These are phyloP conservation scores for Drechslerella coelobrocha DNA, from an alignment of 2,329 filamentous ascomycete species.

Conservation along the genomic window DNA sequence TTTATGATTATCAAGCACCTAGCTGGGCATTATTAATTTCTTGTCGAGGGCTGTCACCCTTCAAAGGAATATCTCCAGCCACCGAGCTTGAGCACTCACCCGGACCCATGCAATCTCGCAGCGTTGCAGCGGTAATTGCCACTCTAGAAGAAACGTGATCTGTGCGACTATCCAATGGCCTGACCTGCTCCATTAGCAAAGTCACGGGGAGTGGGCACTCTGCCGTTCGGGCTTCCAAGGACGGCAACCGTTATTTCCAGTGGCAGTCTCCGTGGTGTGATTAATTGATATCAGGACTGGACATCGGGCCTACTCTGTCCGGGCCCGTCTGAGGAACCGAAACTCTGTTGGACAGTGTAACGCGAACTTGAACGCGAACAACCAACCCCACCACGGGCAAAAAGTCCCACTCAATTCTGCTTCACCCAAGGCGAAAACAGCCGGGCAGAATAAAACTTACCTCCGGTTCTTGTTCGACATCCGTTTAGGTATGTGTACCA, in stretches of 20 bases:
- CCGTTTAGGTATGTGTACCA: conserved; percentile 1
- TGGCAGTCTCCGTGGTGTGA: too few species aligned
- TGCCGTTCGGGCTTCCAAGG: conserved; percentile 15
- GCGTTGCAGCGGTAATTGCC: background rate
- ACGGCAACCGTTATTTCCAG: conserved; percentile 5
- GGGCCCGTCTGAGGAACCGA: too few species aligned
- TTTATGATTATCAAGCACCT: background rate
- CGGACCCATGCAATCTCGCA: background rate
- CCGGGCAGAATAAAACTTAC: too few species aligned
- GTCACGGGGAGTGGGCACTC: background rate
- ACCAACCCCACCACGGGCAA: too few species aligned
- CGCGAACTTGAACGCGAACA: too few species aligned
- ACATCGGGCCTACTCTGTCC: too few species aligned
- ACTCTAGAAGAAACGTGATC: conserved; percentile 50
- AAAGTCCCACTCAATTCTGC: too few species aligned
- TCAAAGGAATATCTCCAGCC: conserved; percentile 1
- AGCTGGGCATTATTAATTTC: background rate
- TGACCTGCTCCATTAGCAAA: conserved; percentile 19
- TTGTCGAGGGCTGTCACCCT: background rate
- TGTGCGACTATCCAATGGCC: conserved; percentile 24
- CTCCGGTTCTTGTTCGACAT: too few species aligned
- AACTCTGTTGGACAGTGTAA: too few species aligned
- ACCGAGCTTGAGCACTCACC: background rate
- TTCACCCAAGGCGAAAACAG: too few species aligned
- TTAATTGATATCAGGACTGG: too few species aligned